phyloP scores from a whole-genome alignment of 1,284 basidiomycete genomes.

The Sanghuangporus sanghuang region DNA sequence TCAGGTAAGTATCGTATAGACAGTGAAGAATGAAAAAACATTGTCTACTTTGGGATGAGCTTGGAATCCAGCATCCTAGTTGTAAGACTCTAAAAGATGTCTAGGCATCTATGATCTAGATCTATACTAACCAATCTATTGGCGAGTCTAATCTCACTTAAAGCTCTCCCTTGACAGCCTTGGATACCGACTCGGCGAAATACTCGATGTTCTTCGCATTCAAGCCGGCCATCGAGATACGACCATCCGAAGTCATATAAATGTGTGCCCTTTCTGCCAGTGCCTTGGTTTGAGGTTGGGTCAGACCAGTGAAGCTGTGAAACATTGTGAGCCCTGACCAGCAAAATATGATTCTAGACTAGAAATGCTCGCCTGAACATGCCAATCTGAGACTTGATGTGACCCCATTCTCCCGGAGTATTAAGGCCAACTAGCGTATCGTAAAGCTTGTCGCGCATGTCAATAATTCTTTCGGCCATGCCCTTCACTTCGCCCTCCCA shows the following conservation, averaged over 20 bases:
- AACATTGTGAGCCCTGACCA: background rate
- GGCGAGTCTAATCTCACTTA: constrained; percentile 29
- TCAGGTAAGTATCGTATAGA: background rate
- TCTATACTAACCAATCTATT: constrained; percentile 1
- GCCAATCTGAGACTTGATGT: constrained; percentile 96
- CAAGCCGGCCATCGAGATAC: constrained; percentile 95
- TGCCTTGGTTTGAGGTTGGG: constrained; percentile 77
- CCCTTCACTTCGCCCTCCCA: constrained; percentile 92
- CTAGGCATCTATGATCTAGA: background rate
- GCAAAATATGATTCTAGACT: constrained; percentile 14
- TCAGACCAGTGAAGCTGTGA: constrained; percentile 81
- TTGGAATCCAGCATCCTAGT: background rate
- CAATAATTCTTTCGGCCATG: constrained; percentile 96
- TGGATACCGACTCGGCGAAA: constrained; percentile 83
- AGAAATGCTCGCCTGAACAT: constrained; percentile 70
- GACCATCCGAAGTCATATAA: constrained; percentile 88
- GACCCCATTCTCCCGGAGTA: constrained; percentile 93
- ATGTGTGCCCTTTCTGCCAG: constrained; percentile 92
- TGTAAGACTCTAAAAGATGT: background rate
- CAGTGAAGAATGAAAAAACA: background rate
- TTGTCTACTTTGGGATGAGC: background rate
- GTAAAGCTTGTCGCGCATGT: constrained; percentile 87
- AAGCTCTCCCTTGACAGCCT: constrained; percentile 76
- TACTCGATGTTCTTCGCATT: constrained; percentile 89
- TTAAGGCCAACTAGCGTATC: constrained; percentile 76